A percentile compares a stretch with the other conserved stretches of the same genome.
These are phyloP conservation scores for Melastoma candidum DNA, from an alignment of 441 rosid species.

Conservation along the genomic window DNA sequence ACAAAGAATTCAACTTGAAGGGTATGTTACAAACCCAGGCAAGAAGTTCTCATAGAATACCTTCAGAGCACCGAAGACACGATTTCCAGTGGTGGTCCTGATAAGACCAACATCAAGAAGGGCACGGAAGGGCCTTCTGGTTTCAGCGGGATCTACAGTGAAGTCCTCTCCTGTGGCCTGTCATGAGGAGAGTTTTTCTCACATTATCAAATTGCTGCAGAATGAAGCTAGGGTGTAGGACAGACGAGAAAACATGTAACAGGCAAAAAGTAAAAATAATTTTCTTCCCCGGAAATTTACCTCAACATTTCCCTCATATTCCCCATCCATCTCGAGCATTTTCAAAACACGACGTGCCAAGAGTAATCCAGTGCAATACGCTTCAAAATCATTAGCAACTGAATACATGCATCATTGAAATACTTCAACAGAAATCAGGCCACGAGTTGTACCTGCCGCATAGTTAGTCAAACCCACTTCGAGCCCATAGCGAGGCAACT, in stretches of 20 bases:
- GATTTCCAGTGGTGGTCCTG: constrained; percentile 80
- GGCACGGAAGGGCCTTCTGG: constrained; percentile 90
- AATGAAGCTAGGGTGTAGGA: too few relatives aligned
- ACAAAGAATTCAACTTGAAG: too few relatives aligned
- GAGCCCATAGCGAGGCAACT: constrained; percentile 69
- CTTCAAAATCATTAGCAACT: constrained; percentile 15
- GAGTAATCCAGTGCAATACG: constrained; percentile 85
- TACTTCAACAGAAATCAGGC: too few relatives aligned
- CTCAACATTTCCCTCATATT: constrained; percentile 70
- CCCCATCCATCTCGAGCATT: constrained; percentile 68
- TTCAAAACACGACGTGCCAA: constrained; percentile 83
- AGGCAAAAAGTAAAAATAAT: too few relatives aligned
- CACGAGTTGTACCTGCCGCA: constrained; percentile 52
- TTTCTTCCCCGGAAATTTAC: constrained; percentile 20
- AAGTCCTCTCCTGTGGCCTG: constrained; percentile 87
- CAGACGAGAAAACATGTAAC: too few relatives aligned
- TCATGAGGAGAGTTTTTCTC: not conserved
- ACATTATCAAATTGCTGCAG: too few relatives aligned
- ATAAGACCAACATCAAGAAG: constrained; percentile 89
- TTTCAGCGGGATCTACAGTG: constrained; percentile 68
- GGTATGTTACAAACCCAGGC: too few relatives aligned
- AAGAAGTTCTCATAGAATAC: not conserved
- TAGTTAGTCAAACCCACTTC: constrained; percentile 78
- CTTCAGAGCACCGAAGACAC: constrained; percentile 36
- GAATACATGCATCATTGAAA: too few relatives aligned